phyloP scores from a whole-genome alignment of 2,329 filamentous ascomycete genomes.

The Aureobasidium musti region DNA sequence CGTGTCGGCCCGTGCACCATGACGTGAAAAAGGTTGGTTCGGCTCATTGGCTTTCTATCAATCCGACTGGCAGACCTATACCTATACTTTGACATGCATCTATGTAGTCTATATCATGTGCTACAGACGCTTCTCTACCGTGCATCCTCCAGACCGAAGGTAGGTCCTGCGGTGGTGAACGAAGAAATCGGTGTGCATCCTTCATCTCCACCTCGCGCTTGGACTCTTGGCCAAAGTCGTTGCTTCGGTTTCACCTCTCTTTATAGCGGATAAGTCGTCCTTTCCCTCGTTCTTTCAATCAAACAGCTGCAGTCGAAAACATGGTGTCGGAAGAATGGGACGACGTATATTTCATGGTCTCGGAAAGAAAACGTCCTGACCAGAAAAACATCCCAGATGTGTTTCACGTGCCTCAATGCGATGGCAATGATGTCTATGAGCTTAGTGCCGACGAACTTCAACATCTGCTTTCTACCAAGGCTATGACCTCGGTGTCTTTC shows the following conservation, averaged over 20 bases:
- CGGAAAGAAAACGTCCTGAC: not conserved
- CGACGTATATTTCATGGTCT: conserved; percentile 19
- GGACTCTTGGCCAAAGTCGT: conserved; percentile 11
- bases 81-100: not conserved
- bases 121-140: not conserved
- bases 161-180: not conserved
- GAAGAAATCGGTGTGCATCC: not conserved
- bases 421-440: conserved; percentile 25
- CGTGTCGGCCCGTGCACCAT: conserved; percentile 4
- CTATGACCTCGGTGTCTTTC: conserved; percentile 19
- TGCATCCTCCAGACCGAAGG: not conserved
- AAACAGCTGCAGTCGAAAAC: not conserved
- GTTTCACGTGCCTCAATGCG: conserved; percentile 24
- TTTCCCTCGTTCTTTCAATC: not conserved
- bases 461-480: conserved; percentile 12
- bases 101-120: not conserved
- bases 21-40: not conserved
- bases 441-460: conserved; percentile 25
- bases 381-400: conserved; percentile 22
- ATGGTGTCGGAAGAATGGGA: conserved; percentile 21
- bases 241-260: conserved; percentile 5
- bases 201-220: conserved; percentile 24
- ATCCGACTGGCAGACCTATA: not conserved
- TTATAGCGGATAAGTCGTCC: not conserved
- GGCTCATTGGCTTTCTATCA: not conserved